A percentile compares a stretch with the other conserved stretches of the same genome.
Conservation (phyloP, 495 filamentous ascomycete genomes). For the Penicillium diatomitis region DNA sequence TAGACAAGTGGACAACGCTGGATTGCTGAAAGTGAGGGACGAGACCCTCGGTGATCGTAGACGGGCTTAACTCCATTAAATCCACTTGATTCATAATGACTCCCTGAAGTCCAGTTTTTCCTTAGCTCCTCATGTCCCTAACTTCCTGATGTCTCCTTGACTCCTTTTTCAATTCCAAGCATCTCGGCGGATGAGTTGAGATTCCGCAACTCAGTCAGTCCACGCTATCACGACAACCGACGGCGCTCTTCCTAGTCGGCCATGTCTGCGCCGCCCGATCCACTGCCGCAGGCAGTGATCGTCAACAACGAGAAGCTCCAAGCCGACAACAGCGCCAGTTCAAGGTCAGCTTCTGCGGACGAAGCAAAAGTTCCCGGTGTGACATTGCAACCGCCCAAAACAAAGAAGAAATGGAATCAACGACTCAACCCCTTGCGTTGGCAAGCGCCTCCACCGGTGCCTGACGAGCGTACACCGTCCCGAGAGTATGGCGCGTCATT, state of each 20-base stretch:
- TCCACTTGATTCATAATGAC: background rate
- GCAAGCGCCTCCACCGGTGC: conserved; percentile 42
- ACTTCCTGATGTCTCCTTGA: background rate
- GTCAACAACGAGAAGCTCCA: conserved; percentile 9
- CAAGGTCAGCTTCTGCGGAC: conserved; percentile 10
- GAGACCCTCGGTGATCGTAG: background rate
- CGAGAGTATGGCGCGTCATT: conserved; percentile 45
- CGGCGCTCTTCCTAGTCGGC: background rate
- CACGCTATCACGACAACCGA: no score
- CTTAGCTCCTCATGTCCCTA: background rate
- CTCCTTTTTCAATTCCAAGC: background rate
- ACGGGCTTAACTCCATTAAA: conserved; percentile 1
- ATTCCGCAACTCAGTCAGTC: background rate
- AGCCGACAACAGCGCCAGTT: conserved; percentile 3
- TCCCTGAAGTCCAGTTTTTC: background rate
- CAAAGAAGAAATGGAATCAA: conserved; percentile 43
- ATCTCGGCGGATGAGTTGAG: no score
- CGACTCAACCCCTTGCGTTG: conserved; percentile 47
- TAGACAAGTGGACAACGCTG: no score
- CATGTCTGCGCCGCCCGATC: conserved; percentile 14
- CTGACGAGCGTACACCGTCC: conserved; percentile 38
- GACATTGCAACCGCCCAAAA: background rate
- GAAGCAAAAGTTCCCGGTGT: conserved; percentile 13
- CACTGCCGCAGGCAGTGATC: conserved; percentile 11
- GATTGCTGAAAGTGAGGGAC: no score